Evolutionary conservation across 345 rosid species (phyloP).

Genomic region (Rhodamnia rubescens): DNA sequence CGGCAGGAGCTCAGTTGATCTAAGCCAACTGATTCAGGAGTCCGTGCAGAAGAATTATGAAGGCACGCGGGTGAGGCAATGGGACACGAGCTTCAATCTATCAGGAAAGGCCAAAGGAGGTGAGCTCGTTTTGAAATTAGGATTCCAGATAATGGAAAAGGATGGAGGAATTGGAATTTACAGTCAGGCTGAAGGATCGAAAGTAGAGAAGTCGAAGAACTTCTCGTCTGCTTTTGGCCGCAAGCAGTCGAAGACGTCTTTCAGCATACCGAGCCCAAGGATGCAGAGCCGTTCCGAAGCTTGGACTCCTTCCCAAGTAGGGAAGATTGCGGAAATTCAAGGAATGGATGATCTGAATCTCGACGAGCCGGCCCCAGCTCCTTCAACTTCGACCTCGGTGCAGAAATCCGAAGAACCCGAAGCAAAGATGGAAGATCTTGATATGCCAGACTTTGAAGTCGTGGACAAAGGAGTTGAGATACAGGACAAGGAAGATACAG

Average conservation of each 20-base stretch:
- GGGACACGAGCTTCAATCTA: slow-evolving; percentile 68
- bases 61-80: slow-evolving; percentile 79
- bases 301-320: slow-evolving; percentile 50
- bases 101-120: slow-evolving; percentile 94
- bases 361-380: slow-evolving; percentile 55
- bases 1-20: slow-evolving; percentile 55
- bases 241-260: slow-evolving; percentile 71
- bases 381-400: slow-evolving; percentile 3
- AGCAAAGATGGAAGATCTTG: slow-evolving; percentile 42
- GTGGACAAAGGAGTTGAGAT: slow-evolving; percentile 90
- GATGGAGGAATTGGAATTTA: slow-evolving; percentile 89
- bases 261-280: slow-evolving; percentile 88
- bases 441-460: slow-evolving; percentile 69
- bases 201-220: slow-evolving; percentile 26
- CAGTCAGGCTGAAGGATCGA: slow-evolving; percentile 40
- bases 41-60: slow-evolving; percentile 64
- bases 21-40: slow-evolving; percentile 62
- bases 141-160: slow-evolving; percentile 93
- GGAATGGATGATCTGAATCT: slow-evolving; percentile 81
- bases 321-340: slow-evolving; percentile 38
- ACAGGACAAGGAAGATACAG: slow-evolving; percentile 29
- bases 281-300: slow-evolving; percentile 42
- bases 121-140: slow-evolving; percentile 60
- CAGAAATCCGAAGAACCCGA: slow-evolving; percentile 34
- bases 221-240: slow-evolving; percentile 50